These are phyloP conservation scores for Erythrobasidium hasegawianum DNA, from an alignment of 1,284 basidiomycete species.

Conservation along the genomic window DNA sequence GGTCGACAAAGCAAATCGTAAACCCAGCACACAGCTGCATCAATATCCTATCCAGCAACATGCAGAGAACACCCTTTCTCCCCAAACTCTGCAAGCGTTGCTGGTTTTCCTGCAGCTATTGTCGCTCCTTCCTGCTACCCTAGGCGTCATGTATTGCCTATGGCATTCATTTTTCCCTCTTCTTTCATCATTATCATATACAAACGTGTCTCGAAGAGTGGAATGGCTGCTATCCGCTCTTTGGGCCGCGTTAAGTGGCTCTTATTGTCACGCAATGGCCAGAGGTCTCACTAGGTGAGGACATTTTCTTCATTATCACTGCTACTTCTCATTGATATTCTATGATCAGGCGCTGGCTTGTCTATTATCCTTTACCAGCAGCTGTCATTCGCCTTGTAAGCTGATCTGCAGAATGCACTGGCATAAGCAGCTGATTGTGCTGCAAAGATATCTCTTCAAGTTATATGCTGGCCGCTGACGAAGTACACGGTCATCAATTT, in stretches of 20 bases:
- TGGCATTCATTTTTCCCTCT: conserved; percentile 25
- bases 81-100: conserved; percentile 25
- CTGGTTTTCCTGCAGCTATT: conserved; percentile 24
- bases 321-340: no score
- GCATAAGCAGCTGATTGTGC: neutral
- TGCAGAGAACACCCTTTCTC: conserved; percentile 19
- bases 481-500: conserved; percentile 40
- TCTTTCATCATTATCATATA: conserved; percentile 1
- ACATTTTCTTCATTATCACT: no score
- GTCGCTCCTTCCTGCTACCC: conserved; percentile 24
- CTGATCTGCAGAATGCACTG: neutral
- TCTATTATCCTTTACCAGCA: conserved; percentile 42
- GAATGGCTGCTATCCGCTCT: conserved; percentile 43
- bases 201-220: conserved; percentile 37
- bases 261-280: conserved; percentile 43
- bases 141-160: conserved; percentile 26
- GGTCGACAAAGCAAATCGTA: no score
- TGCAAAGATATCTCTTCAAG: conserved; percentile 37
- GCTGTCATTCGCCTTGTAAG: conserved; percentile 43
- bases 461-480: conserved; percentile 45
- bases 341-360: conserved; percentile 40
- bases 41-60: neutral
- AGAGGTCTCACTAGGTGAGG: conserved; percentile 38
- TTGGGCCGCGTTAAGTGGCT: conserved; percentile 43
- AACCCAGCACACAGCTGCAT: neutral